phyloP scores from a whole-genome alignment of 1,139 yeast genomes.

The Casaregolazyma lundiana region DNA sequence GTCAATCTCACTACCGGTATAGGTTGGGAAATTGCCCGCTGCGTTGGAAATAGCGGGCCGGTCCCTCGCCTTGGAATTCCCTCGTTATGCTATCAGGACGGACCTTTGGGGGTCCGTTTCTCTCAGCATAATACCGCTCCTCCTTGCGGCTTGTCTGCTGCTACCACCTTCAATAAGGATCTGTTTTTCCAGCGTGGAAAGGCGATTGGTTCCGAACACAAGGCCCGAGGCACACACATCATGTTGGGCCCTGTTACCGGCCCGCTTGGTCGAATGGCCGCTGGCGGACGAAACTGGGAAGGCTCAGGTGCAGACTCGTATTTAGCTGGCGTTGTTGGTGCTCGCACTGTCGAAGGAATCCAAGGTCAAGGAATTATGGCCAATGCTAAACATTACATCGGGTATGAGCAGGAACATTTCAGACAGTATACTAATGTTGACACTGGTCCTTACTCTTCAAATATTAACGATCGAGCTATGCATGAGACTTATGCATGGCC shows the following conservation, averaged over 20 bases:
- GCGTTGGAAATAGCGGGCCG: slow-evolving; percentile 61
- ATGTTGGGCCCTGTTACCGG: slow-evolving; percentile 50
- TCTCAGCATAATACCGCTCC: slow-evolving; percentile 53
- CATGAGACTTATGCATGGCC: slow-evolving; percentile 66
- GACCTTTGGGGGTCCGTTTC: slow-evolving; percentile 58
- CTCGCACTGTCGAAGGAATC: slow-evolving; percentile 50
- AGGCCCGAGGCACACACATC: slow-evolving; percentile 55
- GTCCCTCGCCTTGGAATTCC: slow-evolving; percentile 55
- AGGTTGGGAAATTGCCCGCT: slow-evolving; percentile 61
- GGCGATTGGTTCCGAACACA: slow-evolving; percentile 55
- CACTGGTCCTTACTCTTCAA: slow-evolving; percentile 32
- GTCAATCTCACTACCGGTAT: slow-evolving; percentile 64
- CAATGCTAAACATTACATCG: slow-evolving; percentile 50
- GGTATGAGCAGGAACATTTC: slow-evolving; percentile 62
- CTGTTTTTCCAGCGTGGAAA: slow-evolving; percentile 45
- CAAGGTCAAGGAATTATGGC: slow-evolving; percentile 59
- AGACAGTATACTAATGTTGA: slow-evolving; percentile 57
- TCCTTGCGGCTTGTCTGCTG: slow-evolving; percentile 49
- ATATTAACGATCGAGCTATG: slow-evolving; percentile 58
- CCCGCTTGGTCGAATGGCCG: slow-evolving; percentile 60
- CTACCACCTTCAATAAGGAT: slow-evolving; percentile 42
- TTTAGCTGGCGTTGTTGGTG: slow-evolving; percentile 53
- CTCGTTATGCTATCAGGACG: slow-evolving; percentile 59
- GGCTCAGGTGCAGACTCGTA: slow-evolving; percentile 63
- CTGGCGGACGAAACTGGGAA: slow-evolving; percentile 66